Evolutionary conservation across 2,329 filamentous ascomycete species (phyloP).

Genomic region (Colletotrichum theobromicola): DNA sequence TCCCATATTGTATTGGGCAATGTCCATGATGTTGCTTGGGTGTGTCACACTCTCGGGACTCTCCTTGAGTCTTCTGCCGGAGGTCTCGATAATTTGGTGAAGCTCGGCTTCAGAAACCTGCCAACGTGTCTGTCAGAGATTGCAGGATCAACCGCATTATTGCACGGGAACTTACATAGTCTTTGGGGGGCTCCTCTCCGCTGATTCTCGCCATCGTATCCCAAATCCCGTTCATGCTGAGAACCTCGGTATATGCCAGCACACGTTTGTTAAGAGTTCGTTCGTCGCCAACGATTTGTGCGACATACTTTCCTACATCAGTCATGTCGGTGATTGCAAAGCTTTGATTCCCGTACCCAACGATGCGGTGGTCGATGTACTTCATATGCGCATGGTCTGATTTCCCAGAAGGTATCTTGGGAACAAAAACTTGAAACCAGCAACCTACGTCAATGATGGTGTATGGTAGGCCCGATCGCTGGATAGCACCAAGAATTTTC

Average conservation of each 20-base stretch:
- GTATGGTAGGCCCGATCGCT: not conserved
- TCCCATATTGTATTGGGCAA: not conserved
- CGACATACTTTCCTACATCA: not conserved
- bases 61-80: not conserved
- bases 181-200: not conserved
- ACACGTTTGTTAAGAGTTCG: not conserved
- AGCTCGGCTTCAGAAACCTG: not conserved
- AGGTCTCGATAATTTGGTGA: not conserved
- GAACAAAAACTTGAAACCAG: not conserved
- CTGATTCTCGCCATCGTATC: not conserved
- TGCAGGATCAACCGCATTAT: fast-evolving
- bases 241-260: not conserved
- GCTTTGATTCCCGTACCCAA: not conserved
- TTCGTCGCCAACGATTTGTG: not conserved
- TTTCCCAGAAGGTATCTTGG: not conserved
- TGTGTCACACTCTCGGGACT: not conserved
- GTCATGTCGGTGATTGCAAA: not conserved
- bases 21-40: not conserved
- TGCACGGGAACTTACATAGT: not conserved
- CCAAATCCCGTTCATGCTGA: not conserved
- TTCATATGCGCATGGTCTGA: not conserved
- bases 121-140: not conserved
- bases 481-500: not conserved
- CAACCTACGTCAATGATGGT: not conserved
- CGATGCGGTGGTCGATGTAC: not conserved